A percentile compares a stretch with the other conserved stretches of the same genome.
Conservation (phyloP, 306 rosid genomes). For the Trifolium repens region DNA sequence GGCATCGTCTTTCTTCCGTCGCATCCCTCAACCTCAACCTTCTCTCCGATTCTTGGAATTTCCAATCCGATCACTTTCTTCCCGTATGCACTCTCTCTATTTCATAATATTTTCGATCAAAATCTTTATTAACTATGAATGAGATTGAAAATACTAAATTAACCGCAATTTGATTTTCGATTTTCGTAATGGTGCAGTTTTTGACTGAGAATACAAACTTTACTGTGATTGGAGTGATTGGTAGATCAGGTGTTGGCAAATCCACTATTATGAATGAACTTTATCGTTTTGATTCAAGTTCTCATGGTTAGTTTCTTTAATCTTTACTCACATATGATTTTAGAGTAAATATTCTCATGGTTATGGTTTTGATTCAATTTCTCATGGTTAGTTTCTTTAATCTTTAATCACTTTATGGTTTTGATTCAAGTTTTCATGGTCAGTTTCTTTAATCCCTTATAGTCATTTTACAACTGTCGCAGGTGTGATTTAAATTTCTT, state of each 20-base stretch:
- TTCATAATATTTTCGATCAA: neutral
- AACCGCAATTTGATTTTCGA: neutral
- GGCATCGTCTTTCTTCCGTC: constrained; percentile 79
- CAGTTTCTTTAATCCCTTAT: no score
- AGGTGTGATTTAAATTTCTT: no score
- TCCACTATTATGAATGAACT: constrained; percentile 86
- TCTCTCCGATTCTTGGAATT: constrained; percentile 90
- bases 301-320: constrained; percentile 60
- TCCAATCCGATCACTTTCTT: constrained; percentile 88
- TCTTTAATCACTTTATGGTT: neutral
- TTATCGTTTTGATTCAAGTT: constrained; percentile 78
- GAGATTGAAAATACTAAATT: no score
- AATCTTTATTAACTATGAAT: neutral
- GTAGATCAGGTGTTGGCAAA: constrained; percentile 87
- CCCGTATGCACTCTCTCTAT: constrained; percentile 52
- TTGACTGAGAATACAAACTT: constrained; percentile 86
- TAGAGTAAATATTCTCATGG: no score
- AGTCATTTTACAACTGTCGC: no score
- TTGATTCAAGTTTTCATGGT: neutral
- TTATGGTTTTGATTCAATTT: no score
- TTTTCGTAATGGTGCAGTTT: constrained; percentile 58
- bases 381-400: neutral
- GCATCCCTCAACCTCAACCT: constrained; percentile 89
- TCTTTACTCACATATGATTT: no score
- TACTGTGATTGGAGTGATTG: constrained; percentile 85